These are phyloP conservation scores for Paramecium pentaurelia DNA, from an alignment of 73 alveolate genomes.

Conservation along the genomic window DNA sequence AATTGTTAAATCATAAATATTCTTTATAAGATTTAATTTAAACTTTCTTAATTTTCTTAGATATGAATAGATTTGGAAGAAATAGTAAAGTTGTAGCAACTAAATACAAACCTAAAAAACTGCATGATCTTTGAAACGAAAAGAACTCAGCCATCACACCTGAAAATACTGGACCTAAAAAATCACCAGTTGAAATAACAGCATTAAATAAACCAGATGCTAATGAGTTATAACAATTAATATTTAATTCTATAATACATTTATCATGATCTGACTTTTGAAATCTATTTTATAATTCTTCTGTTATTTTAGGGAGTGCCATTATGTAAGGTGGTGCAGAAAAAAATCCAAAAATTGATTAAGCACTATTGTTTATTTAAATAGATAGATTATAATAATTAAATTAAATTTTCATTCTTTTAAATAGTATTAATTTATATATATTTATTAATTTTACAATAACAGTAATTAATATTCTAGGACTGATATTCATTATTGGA, in stretches of 20 bases:
- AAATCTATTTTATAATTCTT: not conserved
- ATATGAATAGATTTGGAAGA: not conserved
- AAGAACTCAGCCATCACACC: not conserved
- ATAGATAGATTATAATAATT: too few species aligned
- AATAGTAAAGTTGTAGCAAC: not conserved
- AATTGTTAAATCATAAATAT: not conserved
- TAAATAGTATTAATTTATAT: too few species aligned
- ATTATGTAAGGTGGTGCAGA: not conserved
- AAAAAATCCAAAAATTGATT: not conserved
- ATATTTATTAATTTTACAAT: too few species aligned
- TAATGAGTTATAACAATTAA: too few species aligned
- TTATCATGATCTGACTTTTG: not conserved
- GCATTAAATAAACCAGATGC: slow-evolving; percentile 6
- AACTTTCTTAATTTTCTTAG: not conserved
- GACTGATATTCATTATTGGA: not conserved
- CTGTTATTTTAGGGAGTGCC: not conserved
- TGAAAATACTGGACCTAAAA: not conserved
- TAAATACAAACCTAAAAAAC: not conserved
- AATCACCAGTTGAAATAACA: not conserved
- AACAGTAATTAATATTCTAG: not conserved
- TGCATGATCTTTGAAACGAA: not conserved
- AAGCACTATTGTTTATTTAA: too few species aligned
- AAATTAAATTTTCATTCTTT: too few species aligned
- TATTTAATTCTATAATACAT: too few species aligned
- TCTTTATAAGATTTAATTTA: not conserved